Evolutionary conservation across 495 filamentous ascomycete species (phyloP), one percentile per base, ranked within the genome.

Genomic region (Penicillium arizonense): DNA sequence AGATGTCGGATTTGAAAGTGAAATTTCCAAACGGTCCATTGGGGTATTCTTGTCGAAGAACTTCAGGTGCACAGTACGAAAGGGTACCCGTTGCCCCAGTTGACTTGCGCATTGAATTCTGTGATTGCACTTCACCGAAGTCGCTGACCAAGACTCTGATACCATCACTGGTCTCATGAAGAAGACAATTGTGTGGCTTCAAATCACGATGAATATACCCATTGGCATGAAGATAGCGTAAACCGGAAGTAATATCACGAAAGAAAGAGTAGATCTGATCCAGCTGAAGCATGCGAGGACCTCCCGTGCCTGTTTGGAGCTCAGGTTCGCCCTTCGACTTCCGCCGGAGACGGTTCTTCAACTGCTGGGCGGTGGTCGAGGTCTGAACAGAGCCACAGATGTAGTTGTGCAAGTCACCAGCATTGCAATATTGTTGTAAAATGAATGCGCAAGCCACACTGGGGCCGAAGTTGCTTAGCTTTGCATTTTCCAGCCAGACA

Each of bases 241-340:
- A 74, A 2, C 94, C 94, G 0, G 90, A 91, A 0, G 92, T 91
- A 58, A 97, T 93, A 62, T 97, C 95, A 68, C 88, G 88, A 77
- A 97, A 97, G 53, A 98, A 90, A 3, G 92, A 94, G 58, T 96
- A 94, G 23, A 98, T 97, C 59, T 97, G 87, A 44, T 97, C 91
- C 36, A 96, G 89, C 2, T 83, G 75, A 20, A 98, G 78, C 52
- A 72, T 82, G 21, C 90, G 85, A 42, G 83, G 83, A 5, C 79
- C 75, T 16, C 67, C 51, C 7, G 81, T 45, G 18, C 79, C 73
- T 6, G 68, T 50, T 4, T 81, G 75, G 40, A 65, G 65, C 24
- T 88, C 85, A 3, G 71, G 64, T 43, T 87, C 77, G 1, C 76
- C 78, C 41, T 81, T 87, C 3, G 92, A 94, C 42, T 81, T 84